Conservation (phyloP, 2,329 filamentous ascomycete genomes). For the Zelopaecilomyces penicillatus region DNA sequence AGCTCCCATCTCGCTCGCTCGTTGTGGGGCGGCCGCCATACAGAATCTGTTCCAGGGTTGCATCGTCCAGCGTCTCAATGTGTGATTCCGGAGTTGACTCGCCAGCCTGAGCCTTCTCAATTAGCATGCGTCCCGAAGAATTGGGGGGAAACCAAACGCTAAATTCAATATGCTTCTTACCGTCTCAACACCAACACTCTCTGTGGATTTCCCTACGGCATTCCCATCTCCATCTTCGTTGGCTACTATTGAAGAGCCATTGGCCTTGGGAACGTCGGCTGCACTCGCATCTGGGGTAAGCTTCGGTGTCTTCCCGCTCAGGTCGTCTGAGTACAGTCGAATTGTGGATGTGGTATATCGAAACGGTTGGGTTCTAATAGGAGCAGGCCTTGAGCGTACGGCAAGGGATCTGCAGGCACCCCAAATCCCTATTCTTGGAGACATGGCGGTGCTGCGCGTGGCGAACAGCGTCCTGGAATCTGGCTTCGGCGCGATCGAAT, state of each 20-base stretch:
- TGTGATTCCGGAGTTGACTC: slow-evolving; percentile 7
- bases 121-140: slow-evolving; percentile 1
- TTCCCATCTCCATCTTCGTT: neutral
- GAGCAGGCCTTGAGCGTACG: slow-evolving; percentile 19
- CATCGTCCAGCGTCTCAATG: slow-evolving; percentile 24
- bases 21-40: slow-evolving; percentile 26
- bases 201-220: slow-evolving; percentile 3
- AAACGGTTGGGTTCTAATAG: slow-evolving; percentile 16
- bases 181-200: neutral
- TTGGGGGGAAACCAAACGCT: too few species aligned
- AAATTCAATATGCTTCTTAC: neutral
- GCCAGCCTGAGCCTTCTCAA: slow-evolving; percentile 2
- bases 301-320: slow-evolving; percentile 17
- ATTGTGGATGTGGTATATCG: slow-evolving; percentile 12
- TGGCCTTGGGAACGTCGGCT: slow-evolving; percentile 7
- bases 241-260: neutral
- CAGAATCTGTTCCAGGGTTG: slow-evolving; percentile 27
- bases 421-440: slow-evolving; percentile 25
- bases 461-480: slow-evolving; percentile 4
- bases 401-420: slow-evolving; percentile 26
- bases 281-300: slow-evolving; percentile 13
- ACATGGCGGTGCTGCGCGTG: slow-evolving; percentile 20
- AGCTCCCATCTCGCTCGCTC: slow-evolving; percentile 22
- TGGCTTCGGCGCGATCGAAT: slow-evolving; percentile 8
- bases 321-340: slow-evolving; percentile 26